Evolutionary conservation across 331 rosid species (phyloP).

Genomic region (Malus hybrid): DNA sequence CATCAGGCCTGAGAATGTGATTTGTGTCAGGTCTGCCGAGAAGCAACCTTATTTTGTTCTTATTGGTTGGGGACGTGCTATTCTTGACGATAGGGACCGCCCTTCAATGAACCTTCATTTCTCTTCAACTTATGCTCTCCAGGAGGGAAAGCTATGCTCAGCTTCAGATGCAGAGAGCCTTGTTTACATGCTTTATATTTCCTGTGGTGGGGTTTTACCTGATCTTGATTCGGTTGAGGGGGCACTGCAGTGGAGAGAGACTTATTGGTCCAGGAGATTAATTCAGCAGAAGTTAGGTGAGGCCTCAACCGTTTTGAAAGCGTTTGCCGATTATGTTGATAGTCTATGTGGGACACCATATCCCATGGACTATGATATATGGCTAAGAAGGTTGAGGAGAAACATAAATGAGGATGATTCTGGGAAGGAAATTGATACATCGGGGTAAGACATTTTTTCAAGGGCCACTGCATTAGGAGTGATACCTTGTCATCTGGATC

Average conservation of each 20-base stretch:
- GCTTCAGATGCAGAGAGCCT: slow-evolving; percentile 99
- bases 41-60: slow-evolving; percentile 68
- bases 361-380: slow-evolving; percentile 83
- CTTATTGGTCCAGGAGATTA: slow-evolving; percentile 84
- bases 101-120: slow-evolving; percentile 94
- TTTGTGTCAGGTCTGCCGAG: slow-evolving; percentile 53
- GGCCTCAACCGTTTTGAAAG: slow-evolving; percentile 78
- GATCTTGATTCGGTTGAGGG: slow-evolving; percentile 95
- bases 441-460: slow-evolving; percentile 36
- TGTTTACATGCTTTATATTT: slow-evolving; percentile 85
- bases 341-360: slow-evolving; percentile 99
- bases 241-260: slow-evolving; percentile 92
- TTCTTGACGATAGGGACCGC: slow-evolving; percentile 95
- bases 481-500: slow-evolving; percentile 5
- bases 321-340: slow-evolving; percentile 93
- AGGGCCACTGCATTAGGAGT: slow-evolving; percentile 14
- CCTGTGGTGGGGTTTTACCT: slow-evolving; percentile 76
- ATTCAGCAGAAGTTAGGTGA: slow-evolving; percentile 97
- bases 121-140: slow-evolving; percentile 90
- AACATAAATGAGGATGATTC: slow-evolving; percentile 65
- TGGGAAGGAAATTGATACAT: slow-evolving; percentile 71
- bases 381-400: slow-evolving; percentile 88
- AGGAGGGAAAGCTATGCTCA: slow-evolving; percentile 89
- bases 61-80: slow-evolving; percentile 93
- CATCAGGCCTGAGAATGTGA: slow-evolving; percentile 83